Conservation (phyloP, 352 stramenopile species). For the Phytophthora uliginosa region DNA sequence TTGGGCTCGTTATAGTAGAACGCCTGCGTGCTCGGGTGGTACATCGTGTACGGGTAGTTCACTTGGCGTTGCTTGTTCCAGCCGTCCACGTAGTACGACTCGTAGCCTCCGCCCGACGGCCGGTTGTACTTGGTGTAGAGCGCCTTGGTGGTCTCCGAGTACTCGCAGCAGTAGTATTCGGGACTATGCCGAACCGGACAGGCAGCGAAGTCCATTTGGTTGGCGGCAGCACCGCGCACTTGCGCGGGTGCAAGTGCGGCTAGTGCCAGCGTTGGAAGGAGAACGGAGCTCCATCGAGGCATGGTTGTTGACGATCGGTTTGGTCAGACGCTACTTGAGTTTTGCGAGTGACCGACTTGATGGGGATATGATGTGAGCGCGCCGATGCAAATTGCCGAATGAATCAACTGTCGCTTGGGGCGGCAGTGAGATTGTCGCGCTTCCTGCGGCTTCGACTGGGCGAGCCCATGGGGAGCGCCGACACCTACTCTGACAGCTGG, state of each 20-base stretch:
- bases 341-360: not conserved
- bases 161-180: conserved; percentile 46
- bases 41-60: conserved; percentile 47
- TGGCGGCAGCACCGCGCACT: conserved; percentile 8
- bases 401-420: not conserved
- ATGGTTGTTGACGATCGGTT: conserved; percentile 2
- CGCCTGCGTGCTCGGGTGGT: conserved; percentile 34
- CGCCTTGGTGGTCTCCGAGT: conserved; percentile 32
- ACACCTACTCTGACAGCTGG: conserved; percentile 10
- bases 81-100: conserved; percentile 46
- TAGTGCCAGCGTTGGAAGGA: conserved; percentile 1
- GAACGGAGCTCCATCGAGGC: conserved; percentile 7
- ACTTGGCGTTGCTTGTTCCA: conserved; percentile 49
- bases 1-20: conserved; percentile 47
- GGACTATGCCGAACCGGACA: conserved; percentile 38
- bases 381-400: conserved; percentile 18
- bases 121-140: conserved; percentile 46
- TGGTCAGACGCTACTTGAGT: not conserved
- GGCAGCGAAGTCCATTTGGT: conserved; percentile 33
- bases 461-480: conserved; percentile 4
- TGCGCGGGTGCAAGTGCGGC: conserved; percentile 2
- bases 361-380: conserved; percentile 9
- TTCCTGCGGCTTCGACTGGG: conserved; percentile 2
- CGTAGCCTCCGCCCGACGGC: conserved; percentile 33
- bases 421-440: conserved; percentile 5